phyloP scores from a whole-genome alignment of 1,284 basidiomycete genomes.

The Somion occarium region DNA sequence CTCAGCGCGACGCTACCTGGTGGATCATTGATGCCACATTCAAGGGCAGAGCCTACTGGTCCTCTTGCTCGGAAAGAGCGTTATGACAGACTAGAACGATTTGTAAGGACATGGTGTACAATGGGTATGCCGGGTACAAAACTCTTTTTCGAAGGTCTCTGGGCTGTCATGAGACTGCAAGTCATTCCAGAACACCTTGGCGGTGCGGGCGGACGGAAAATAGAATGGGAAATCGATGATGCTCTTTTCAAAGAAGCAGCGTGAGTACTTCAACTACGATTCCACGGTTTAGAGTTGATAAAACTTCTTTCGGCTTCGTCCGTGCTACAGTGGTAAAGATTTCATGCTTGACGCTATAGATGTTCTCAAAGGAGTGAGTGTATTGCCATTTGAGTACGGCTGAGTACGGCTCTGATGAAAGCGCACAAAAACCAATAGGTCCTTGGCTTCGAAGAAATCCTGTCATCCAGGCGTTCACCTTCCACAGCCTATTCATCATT shows the following conservation, averaged over 20 bases:
- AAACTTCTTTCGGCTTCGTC: slow-evolving; percentile 15
- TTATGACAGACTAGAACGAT: slow-evolving; percentile 62
- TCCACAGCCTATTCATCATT: slow-evolving; percentile 32
- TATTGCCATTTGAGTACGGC: background rate
- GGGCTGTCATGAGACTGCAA: slow-evolving; percentile 72
- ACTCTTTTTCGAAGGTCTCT: slow-evolving; percentile 74
- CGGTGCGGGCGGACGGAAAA: slow-evolving; percentile 59
- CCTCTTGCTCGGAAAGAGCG: slow-evolving; percentile 68
- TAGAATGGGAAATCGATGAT: slow-evolving; percentile 80
- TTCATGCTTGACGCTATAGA: slow-evolving; percentile 82
- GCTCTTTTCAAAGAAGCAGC: slow-evolving; percentile 81
- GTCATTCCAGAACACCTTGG: slow-evolving; percentile 67
- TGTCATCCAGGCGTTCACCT: slow-evolving; percentile 38
- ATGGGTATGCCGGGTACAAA: slow-evolving; percentile 76
- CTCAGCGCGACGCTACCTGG: slow-evolving; percentile 67
- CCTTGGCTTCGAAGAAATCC: slow-evolving; percentile 58
- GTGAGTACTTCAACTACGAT: slow-evolving; percentile 41
- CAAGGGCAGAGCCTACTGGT: slow-evolving; percentile 56
- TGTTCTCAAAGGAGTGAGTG: slow-evolving; percentile 71
- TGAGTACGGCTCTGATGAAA: slow-evolving; percentile 1
- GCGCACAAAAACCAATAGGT: slow-evolving; percentile 23
- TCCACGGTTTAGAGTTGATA: slow-evolving; percentile 13
- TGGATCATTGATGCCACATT: slow-evolving; percentile 64
- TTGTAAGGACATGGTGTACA: slow-evolving; percentile 72
- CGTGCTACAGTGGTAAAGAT: slow-evolving; percentile 61